Evolutionary conservation across 176 grass and related monocot species (phyloP).

Genomic region (Hordeum vulgare): MorexV3_pseudomolecules_assembly NC_058519.1:11772269-11772768

Average conservation of each 20-base stretch:
- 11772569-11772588: conserved; percentile 22
- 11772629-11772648: conserved; percentile 47
- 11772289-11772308: conserved; percentile 97
- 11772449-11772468: conserved; percentile 64
- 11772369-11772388: conserved; percentile 83
- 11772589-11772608: conserved; percentile 29
- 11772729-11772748: conserved; percentile 60
- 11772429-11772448: conserved; percentile 81
- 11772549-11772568: conserved; percentile 49
- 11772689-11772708: conserved; percentile 56
- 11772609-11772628: conserved; percentile 44
- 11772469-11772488: conserved; percentile 86
- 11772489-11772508: conserved; percentile 63
- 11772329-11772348: conserved; percentile 90
- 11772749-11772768: conserved; percentile 28
- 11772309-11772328: conserved; percentile 93
- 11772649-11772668: conserved; percentile 55
- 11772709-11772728: conserved; percentile 38
- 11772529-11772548: conserved; percentile 89
- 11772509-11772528: conserved; percentile 94
- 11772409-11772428: conserved; percentile 68
- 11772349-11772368: conserved; percentile 76
- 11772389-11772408: conserved; percentile 92
- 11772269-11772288: conserved; percentile 93
- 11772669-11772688: conserved; percentile 47